phyloP scores from a whole-genome alignment of 352 stramenopile genomes.

The Phytophthora constricta region DNA sequence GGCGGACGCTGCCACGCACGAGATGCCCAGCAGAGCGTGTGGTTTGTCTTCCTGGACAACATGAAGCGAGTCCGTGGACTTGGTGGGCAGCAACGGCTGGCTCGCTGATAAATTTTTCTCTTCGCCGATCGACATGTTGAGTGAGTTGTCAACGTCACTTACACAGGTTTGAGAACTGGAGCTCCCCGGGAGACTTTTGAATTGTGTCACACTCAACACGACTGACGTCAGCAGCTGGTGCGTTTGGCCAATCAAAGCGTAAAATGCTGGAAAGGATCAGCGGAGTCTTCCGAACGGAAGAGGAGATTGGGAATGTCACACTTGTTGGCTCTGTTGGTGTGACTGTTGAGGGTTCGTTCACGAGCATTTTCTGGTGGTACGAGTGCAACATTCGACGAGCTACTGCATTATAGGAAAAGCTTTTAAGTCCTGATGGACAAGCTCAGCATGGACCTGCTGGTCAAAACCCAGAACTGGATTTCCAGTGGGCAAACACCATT shows the following conservation, averaged over 20 bases:
- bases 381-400: not conserved
- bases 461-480: no score
- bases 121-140: constrained; percentile 32
- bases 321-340: not conserved
- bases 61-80: constrained; percentile 15
- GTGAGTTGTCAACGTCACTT: not conserved
- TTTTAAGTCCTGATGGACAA: no score
- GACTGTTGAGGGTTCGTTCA: no score
- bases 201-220: constrained; percentile 10
- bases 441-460: no score
- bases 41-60: constrained; percentile 37
- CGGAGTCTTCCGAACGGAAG: not conserved
- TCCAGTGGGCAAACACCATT: no score
- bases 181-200: constrained; percentile 6
- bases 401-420: no score
- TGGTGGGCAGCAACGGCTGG: constrained; percentile 39
- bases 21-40: constrained; percentile 66
- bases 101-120: constrained; percentile 33
- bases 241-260: not conserved
- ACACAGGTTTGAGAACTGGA: not conserved
- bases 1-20: constrained; percentile 71
- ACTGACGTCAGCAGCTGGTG: not conserved
- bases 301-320: constrained; percentile 2
- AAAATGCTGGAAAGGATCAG: not conserved
- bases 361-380: constrained; percentile 2